These are phyloP conservation scores for Candida ipomoeae DNA, from an alignment of 805 yeast species.

Conservation along the genomic window DNA sequence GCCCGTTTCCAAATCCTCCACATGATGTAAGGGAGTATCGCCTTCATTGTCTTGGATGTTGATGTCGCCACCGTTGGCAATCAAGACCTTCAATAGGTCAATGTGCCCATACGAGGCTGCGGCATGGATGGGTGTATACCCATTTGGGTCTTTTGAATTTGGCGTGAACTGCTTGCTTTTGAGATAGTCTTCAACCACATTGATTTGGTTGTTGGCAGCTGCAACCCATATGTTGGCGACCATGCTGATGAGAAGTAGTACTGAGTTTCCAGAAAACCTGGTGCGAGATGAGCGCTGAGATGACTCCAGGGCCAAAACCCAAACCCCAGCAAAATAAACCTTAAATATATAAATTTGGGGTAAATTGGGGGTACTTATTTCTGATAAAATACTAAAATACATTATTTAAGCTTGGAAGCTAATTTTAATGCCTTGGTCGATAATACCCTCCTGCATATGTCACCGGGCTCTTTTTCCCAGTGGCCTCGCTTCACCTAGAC, in stretches of 20 bases:
- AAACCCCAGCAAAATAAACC: not conserved
- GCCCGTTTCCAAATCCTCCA: slow-evolving; percentile 68
- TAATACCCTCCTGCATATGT: not conserved
- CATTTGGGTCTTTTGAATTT: slow-evolving; percentile 81
- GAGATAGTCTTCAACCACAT: slow-evolving; percentile 54
- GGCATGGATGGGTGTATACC: slow-evolving; percentile 96
- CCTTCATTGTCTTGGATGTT: slow-evolving; percentile 85
- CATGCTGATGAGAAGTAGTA: slow-evolving; percentile 20
- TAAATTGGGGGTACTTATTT: too few relatives aligned
- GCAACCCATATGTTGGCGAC: slow-evolving; percentile 86
- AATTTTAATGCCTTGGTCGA: too few relatives aligned
- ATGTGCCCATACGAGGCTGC: slow-evolving; percentile 90
- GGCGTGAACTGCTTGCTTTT: slow-evolving; percentile 52
- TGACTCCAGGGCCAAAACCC: not conserved
- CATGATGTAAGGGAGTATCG: slow-evolving; percentile 92
- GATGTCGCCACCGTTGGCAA: slow-evolving; percentile 67
- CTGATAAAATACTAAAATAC: not conserved
- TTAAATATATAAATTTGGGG: too few relatives aligned
- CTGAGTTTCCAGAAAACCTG: not conserved
- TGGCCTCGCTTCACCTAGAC: not conserved
- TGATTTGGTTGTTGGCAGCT: slow-evolving; percentile 76
- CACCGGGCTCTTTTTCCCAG: not conserved
- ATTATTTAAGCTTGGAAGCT: not conserved
- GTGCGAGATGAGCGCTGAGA: slow-evolving; percentile 2
- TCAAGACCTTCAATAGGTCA: slow-evolving; percentile 57